A percentile compares a stretch with the other conserved stretches of the same genome.
These are phyloP conservation scores for Cucumis variabilis DNA, from an alignment of 331 rosid species.

Conservation along the genomic window DNA sequence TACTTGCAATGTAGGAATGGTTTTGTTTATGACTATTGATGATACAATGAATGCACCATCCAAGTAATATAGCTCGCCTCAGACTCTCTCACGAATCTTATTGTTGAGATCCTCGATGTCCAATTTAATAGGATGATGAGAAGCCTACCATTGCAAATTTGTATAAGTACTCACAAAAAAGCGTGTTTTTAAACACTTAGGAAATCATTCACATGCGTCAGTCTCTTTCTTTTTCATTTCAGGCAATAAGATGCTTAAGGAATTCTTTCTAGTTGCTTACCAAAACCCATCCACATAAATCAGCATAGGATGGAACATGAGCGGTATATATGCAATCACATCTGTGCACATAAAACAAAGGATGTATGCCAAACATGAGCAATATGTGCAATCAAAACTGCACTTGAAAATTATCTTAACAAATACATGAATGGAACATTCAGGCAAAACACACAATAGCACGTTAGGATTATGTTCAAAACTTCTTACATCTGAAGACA, in stretches of 20 bases:
- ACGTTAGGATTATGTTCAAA: not conserved
- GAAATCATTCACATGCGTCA: too few species aligned
- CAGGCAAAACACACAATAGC: not conserved
- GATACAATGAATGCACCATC: conserved; percentile 38
- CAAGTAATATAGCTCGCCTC: conserved; percentile 31
- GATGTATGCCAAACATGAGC: not conserved
- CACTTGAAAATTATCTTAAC: not conserved
- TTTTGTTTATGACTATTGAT: conserved; percentile 39
- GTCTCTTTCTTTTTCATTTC: not conserved
- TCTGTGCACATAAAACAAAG: conserved; percentile 33
- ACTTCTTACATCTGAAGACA: conserved; percentile 36
- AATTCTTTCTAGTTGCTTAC: conserved; percentile 29
- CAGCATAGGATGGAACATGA: conserved; percentile 51
- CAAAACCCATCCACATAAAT: conserved; percentile 50
- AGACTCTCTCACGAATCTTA: conserved; percentile 38
- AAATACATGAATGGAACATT: not conserved
- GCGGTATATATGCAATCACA: conserved; percentile 42
- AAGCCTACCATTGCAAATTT: conserved; percentile 29
- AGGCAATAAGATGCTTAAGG: not conserved
- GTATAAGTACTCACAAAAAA: not conserved
- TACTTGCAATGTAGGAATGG: conserved; percentile 34
- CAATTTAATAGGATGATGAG: conserved; percentile 37
- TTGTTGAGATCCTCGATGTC: conserved; percentile 28
- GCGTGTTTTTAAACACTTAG: not conserved
- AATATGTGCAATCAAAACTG: too few species aligned